These are phyloP conservation scores for Marasmius fiardii DNA, from an alignment of 1,284 basidiomycete species.

Conservation along the genomic window DNA sequence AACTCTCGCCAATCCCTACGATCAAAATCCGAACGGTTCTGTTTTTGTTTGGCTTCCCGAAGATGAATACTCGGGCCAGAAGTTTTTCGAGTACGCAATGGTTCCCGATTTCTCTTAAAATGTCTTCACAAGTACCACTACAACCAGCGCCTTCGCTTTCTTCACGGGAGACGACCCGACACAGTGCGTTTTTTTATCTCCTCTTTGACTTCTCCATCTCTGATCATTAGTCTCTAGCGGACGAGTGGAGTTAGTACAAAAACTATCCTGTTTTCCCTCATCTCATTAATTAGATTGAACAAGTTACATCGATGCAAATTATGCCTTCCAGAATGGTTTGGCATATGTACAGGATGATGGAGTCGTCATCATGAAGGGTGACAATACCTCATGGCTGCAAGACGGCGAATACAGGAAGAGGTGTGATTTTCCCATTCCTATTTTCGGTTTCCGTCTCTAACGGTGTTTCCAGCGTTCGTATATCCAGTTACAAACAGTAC, in stretches of 20 bases:
- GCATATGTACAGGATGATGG: conserved; percentile 53
- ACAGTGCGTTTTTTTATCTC: conserved; percentile 36
- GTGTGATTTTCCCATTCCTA: conserved; percentile 29
- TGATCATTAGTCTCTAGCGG: conserved; percentile 39
- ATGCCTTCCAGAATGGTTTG: conserved; percentile 44
- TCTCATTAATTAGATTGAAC: conserved; percentile 30
- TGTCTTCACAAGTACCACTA: neutral
- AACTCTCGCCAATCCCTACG: conserved; percentile 16
- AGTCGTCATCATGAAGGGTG: conserved; percentile 70
- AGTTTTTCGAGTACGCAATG: conserved; percentile 50
- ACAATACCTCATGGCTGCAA: conserved; percentile 54
- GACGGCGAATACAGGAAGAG: conserved; percentile 55
- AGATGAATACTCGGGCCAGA: conserved; percentile 50
- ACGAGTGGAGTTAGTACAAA: conserved; percentile 49
- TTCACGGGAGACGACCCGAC: conserved; percentile 63
- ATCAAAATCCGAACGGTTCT: conserved; percentile 37
- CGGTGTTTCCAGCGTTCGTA: conserved; percentile 49
- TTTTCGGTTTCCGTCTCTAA: conserved; percentile 12
- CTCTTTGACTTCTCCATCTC: conserved; percentile 11
- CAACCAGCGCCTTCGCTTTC: conserved; percentile 51
- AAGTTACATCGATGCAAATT: conserved; percentile 50
- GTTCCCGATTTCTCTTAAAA: neutral
- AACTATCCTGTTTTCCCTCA: neutral
- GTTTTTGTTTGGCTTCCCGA: conserved; percentile 53
- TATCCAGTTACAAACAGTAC: conserved; percentile 52